A percentile compares a stretch with the other conserved stretches of the same genome.
phyloP scores from a whole-genome alignment of 768 basidiomycete species.

The Pholiota microspora region DNA sequence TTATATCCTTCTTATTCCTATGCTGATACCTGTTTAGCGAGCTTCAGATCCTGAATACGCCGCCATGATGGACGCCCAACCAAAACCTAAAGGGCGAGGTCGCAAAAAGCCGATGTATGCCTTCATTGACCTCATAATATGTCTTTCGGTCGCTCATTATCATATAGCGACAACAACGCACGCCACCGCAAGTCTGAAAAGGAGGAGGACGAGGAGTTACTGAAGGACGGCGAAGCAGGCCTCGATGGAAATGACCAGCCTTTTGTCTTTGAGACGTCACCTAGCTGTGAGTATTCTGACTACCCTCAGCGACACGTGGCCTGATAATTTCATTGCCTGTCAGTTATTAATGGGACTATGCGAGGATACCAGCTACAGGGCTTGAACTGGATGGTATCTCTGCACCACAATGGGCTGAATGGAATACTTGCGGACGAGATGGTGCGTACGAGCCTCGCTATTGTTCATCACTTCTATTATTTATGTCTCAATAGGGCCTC shows the following conservation, averaged over 20 bases:
- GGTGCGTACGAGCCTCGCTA: constrained; percentile 34
- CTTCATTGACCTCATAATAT: not conserved
- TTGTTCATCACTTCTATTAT: not conserved
- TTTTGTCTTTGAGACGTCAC: constrained; percentile 92
- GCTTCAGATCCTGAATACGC: constrained; percentile 94
- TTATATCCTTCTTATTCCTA: not conserved
- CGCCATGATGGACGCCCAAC: constrained; percentile 82
- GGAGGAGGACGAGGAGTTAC: constrained; percentile 95
- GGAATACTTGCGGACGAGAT: constrained; percentile 98
- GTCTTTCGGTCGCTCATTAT: not conserved
- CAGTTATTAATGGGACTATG: constrained; percentile 90
- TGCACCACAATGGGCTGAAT: constrained; percentile 95
- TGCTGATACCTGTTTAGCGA: constrained; percentile 42
- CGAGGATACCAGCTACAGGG: constrained; percentile 94
- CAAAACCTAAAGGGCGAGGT: constrained; percentile 80
- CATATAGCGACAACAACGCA: constrained; percentile 62
- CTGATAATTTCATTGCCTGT: not conserved
- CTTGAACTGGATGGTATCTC: constrained; percentile 76
- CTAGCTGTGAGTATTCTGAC: constrained; percentile 61
- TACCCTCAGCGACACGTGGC: not conserved
- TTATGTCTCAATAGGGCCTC: constrained; percentile 55
- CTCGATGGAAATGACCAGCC: constrained; percentile 86
- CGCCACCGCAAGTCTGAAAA: constrained; percentile 96
- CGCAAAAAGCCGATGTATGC: constrained; percentile 78
- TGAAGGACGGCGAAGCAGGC: constrained; percentile 82